phyloP scores from a whole-genome alignment of 169 alveolate genomes.

The Cryptosporidium muris region DNA sequence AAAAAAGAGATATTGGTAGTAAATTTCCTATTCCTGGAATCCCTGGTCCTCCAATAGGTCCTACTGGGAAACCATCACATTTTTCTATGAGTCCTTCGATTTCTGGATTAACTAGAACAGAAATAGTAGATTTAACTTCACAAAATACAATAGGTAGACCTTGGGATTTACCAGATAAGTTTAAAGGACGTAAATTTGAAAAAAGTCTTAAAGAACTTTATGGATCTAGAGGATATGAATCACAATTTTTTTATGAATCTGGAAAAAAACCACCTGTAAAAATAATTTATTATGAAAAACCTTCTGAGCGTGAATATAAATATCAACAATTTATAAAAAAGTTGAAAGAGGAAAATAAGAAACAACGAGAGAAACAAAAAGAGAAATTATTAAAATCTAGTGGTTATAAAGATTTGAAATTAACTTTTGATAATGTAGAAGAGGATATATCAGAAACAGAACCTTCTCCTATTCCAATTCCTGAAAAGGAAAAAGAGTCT shows the following conservation, averaged over 20 bases:
- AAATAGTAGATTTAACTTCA: neutral
- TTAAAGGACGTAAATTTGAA: conserved; percentile 21
- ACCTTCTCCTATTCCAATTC: neutral
- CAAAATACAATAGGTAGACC: conserved; percentile 13
- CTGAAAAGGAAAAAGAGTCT: neutral
- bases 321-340: conserved; percentile 22
- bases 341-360: conserved; percentile 27
- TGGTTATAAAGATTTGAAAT: conserved; percentile 29
- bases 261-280: conserved; percentile 1
- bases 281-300: conserved; percentile 24
- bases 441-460: neutral
- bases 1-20: conserved; percentile 5
- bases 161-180: conserved; percentile 38
- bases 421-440: neutral
- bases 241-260: conserved; percentile 43
- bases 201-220: conserved; percentile 6
- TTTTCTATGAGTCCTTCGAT: neutral
- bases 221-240: conserved; percentile 40
- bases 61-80: neutral
- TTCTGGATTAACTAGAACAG: conserved; percentile 16
- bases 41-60: conserved; percentile 64
- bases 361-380: conserved; percentile 16
- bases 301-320: conserved; percentile 59
- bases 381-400: conserved; percentile 7
- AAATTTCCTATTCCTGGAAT: conserved; percentile 47